phyloP scores from a whole-genome alignment of 83 land plant genomes.

The Picea mariana region DNA sequence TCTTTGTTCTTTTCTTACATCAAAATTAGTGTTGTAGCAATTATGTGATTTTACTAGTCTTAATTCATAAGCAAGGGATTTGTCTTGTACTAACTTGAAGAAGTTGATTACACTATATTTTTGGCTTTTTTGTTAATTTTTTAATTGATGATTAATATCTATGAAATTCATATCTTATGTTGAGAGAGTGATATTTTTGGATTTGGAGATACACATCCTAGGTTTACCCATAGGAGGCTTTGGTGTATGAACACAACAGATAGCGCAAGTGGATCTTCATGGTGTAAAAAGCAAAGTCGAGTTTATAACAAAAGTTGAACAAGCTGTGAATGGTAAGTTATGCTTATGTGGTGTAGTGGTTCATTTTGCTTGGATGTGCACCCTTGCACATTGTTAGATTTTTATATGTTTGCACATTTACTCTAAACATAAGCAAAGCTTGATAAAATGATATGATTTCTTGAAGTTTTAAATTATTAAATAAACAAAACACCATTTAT shows the following conservation, averaged over 20 bases:
- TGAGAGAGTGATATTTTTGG: background rate
- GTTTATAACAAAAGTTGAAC: slow-evolving; percentile 48
- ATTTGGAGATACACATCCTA: background rate
- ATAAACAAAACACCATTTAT: background rate
- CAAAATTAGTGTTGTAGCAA: too few species aligned
- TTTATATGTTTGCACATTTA: background rate
- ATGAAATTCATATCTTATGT: background rate
- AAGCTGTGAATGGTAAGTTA: slow-evolving; percentile 65
- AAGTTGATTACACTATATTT: background rate
- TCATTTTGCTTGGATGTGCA: background rate
- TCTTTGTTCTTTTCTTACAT: too few species aligned
- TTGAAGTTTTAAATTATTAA: background rate
- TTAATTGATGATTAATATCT: too few species aligned
- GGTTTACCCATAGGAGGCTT: background rate
- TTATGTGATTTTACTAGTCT: too few species aligned
- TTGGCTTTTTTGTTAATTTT: too few species aligned
- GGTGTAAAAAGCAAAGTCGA: slow-evolving; percentile 53
- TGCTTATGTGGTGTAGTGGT: background rate
- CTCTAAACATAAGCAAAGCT: slow-evolving; percentile 1
- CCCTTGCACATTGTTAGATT: background rate
- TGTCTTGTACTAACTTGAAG: background rate
- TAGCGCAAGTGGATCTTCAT: slow-evolving; percentile 57
- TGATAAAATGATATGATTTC: background rate
- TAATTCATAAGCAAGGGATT: background rate
- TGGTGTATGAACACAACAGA: slow-evolving; percentile 35